These are phyloP conservation scores for Herpetomonas tarakana DNA, from an alignment of 208 protist genomes.

Conservation along the genomic window DNA sequence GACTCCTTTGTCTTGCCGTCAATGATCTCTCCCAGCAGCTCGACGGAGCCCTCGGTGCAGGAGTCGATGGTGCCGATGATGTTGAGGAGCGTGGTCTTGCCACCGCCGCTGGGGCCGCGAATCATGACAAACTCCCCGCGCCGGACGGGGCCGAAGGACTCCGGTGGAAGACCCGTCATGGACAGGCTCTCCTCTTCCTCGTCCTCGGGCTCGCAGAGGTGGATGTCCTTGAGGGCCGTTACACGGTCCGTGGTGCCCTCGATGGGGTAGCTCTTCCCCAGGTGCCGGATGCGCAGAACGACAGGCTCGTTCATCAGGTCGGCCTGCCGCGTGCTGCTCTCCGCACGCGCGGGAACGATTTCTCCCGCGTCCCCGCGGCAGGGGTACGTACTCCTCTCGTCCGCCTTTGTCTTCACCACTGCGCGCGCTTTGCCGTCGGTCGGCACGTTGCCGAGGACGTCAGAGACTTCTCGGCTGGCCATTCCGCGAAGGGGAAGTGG, in stretches of 20 bases:
- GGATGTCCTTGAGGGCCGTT: slow-evolving; percentile 59
- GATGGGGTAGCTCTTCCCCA: slow-evolving; percentile 76
- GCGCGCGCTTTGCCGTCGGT: too few relatives aligned
- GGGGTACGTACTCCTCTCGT: too few relatives aligned
- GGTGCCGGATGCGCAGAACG: slow-evolving; percentile 49
- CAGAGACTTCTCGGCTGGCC: too few relatives aligned
- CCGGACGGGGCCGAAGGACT: slow-evolving; percentile 60
- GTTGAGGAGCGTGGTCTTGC: slow-evolving; percentile 96
- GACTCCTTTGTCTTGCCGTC: slow-evolving; percentile 60
- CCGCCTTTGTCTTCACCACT: too few relatives aligned
- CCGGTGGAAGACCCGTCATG: slow-evolving; percentile 4
- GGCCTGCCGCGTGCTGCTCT: slow-evolving; percentile 15
- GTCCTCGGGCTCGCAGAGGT: slow-evolving; percentile 35
- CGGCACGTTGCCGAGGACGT: too few relatives aligned
- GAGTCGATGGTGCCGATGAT: slow-evolving; percentile 93
- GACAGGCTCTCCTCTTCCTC: slow-evolving; percentile 2
- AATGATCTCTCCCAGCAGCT: slow-evolving; percentile 83
- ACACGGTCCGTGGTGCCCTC: slow-evolving; percentile 47
- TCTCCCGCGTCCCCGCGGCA: too few relatives aligned
- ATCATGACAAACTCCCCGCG: slow-evolving; percentile 97
- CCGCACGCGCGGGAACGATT: too few relatives aligned
- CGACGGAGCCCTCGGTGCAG: slow-evolving; percentile 72
- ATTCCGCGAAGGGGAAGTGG: too few relatives aligned
- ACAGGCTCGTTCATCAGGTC: slow-evolving; percentile 35
- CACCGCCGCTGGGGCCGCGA: slow-evolving; percentile 95